A percentile compares a stretch with the other conserved stretches of the same genome.
phyloP scores from a whole-genome alignment of 169 alveolate genomes.

The Plasmodium reichenowi region DNA sequence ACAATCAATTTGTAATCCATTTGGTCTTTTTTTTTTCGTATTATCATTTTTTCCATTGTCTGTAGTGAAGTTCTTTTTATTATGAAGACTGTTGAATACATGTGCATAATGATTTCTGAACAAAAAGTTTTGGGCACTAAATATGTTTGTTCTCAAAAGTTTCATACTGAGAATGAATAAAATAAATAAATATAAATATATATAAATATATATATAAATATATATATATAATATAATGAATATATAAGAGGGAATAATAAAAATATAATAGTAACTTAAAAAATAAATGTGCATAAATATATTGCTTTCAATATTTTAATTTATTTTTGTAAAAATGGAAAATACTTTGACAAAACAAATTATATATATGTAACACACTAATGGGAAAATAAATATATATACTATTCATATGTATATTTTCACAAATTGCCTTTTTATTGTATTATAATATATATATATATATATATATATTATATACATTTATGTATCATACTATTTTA shows the following conservation, averaged over 20 bases:
- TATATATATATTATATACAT: too few relatives aligned
- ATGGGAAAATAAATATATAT: background rate
- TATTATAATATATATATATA: background rate
- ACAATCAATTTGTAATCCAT: conserved; percentile 71
- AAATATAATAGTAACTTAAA: too few relatives aligned
- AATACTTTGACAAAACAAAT: background rate
- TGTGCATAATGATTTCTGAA: conserved; percentile 12
- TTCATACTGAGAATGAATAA: conserved; percentile 15
- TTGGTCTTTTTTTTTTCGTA: conserved; percentile 58
- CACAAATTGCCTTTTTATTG: background rate
- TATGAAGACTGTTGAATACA: conserved; percentile 7
- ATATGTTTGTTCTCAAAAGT: conserved; percentile 4
- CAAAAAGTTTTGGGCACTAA: conserved; percentile 1
- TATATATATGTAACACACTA: conserved; percentile 5
- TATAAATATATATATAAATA: background rate
- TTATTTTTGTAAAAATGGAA: background rate
- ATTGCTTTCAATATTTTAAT: too few relatives aligned
- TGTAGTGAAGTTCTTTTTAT: conserved; percentile 36
- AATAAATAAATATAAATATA: background rate
- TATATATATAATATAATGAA: background rate
- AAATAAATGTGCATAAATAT: too few relatives aligned
- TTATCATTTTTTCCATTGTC: conserved; percentile 15
- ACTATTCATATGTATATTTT: background rate
- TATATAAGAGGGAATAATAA: background rate
- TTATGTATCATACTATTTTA: too few relatives aligned